These are phyloP conservation scores for Botrytis pseudocinerea DNA, from an alignment of 2,329 filamentous ascomycete species.

Conservation along the genomic window DNA sequence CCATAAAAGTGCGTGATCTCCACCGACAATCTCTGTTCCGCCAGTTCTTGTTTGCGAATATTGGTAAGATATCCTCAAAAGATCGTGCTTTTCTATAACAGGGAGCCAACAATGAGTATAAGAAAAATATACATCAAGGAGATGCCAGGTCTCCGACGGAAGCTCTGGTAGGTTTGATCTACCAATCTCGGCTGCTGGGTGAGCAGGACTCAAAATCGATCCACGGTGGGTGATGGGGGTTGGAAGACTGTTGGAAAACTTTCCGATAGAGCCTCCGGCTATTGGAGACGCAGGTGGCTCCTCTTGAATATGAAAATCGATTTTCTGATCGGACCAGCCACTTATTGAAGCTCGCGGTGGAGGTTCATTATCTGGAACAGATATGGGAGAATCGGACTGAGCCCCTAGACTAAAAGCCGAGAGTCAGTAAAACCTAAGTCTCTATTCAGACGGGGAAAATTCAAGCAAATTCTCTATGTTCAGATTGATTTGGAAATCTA, in stretches of 20 bases:
- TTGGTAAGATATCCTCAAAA: constrained; percentile 39
- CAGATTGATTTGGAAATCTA: neutral
- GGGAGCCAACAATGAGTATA: constrained; percentile 78
- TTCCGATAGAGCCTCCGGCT: neutral
- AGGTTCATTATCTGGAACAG: neutral
- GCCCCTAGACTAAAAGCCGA: neutral
- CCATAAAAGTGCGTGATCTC: constrained; percentile 60
- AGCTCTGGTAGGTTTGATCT: constrained; percentile 31
- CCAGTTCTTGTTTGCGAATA: constrained; percentile 32
- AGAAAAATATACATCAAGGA: constrained; percentile 72
- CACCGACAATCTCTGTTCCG: constrained; percentile 22
- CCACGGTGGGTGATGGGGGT: constrained; percentile 23
- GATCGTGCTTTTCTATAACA: constrained; percentile 63
- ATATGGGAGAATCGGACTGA: constrained; percentile 12
- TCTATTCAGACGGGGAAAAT: neutral
- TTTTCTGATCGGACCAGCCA: constrained; percentile 21
- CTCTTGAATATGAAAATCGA: constrained; percentile 18
- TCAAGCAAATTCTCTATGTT: neutral
- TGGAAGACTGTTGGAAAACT: constrained; percentile 1
- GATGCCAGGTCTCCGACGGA: constrained; percentile 41
- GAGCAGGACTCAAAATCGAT: constrained; percentile 32
- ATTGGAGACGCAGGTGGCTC: neutral
- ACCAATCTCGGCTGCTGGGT: constrained; percentile 20
- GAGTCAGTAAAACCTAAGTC: neutral
- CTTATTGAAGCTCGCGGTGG: neutral